Percentiles rank a stretch among this genome's conserved stretches.
Evolutionary conservation across 441 rosid species (phyloP).

Genomic region (Hypseocharis bilobata): DNA sequence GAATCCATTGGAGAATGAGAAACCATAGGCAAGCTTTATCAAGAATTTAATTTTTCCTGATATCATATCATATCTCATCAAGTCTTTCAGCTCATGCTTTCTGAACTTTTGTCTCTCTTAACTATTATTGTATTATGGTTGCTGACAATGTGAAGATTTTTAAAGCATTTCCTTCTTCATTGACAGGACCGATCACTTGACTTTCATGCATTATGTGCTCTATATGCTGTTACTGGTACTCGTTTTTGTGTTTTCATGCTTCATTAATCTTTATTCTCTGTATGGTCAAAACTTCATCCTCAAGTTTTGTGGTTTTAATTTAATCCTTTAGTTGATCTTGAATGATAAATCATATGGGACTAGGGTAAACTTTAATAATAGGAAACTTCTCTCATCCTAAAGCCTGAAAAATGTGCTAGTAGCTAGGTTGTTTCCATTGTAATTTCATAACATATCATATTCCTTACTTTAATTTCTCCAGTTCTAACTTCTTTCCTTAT

Average conservation of each 20-base stretch:
- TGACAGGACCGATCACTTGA: constrained; percentile 95
- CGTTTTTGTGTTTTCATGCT: constrained; percentile 3
- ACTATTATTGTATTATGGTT: constrained; percentile 1
- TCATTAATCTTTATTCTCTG: neutral
- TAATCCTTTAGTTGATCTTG: neutral
- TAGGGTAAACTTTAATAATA: too few species aligned
- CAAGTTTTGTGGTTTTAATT: neutral
- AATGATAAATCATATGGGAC: neutral
- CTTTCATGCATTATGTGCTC: constrained; percentile 69
- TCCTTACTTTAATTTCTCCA: too few species aligned
- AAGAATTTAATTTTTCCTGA: neutral
- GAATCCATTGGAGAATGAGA: neutral
- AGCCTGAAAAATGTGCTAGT: neutral
- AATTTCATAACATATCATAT: too few species aligned
- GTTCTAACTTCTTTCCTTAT: neutral
- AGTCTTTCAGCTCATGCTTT: constrained; percentile 3
- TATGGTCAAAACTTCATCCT: neutral
- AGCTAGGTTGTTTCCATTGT: neutral
- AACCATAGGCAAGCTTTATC: neutral
- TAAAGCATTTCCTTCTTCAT: constrained; percentile 6
- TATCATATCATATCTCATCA: neutral
- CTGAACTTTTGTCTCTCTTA: constrained; percentile 1
- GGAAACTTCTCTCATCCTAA: neutral
- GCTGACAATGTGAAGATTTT: constrained; percentile 7
- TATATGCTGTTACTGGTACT: constrained; percentile 94